Base-by-base conservation (phyloP, 2,329 filamentous ascomycete genomes). In the Helotiales sp. region DNA sequence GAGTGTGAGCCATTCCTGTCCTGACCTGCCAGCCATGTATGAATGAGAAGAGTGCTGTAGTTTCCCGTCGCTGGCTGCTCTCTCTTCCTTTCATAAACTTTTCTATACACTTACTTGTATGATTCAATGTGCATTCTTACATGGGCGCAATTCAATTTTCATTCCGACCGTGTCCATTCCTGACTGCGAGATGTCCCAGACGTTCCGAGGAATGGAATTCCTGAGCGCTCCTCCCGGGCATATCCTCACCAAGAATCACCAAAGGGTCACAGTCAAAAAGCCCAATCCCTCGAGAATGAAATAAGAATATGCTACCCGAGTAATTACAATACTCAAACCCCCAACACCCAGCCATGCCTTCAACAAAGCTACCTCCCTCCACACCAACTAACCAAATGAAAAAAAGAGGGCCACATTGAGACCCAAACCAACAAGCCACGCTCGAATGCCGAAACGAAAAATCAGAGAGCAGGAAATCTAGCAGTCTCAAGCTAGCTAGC, bases 281-380 rank as follows among this genome's bases (percentile, higher is more conserved):
- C 34, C 6, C 26, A 34, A 34, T 20, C 28, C 11, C 28, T 22
- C 28, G 15, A 11, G 28, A 17, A 49, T 22, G 24, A 50, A 45
- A 61, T 70, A 66, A 69, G 65, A 69, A 64, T 69, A 71, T 73
- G 70, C 71, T 75, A 43, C 40, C 10, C 40, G 17, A 43, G 17
- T 43, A 75, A 72, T 63, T 74, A 75, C 72, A 75, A 43, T 66
- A 61, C 54, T 67, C 62, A 24, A 60, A 32, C 66, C 64, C 28
- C 59, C 49, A 74, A 73, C 72, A 74, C 72, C 74, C 52, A 54
- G 61, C 69, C 61, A 75, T 74, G 73, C 72, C 66, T 70, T 65
- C 67, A 63, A 68, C 43, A 50, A 66, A 63, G 17, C 61, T 62
- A 61, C 69, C 58, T 40, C 63, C 66, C 5, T 13, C 34, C 34